Percentiles rank a stretch among this genome's conserved stretches.
These are phyloP conservation scores for Cordyceps pruinosa DNA, from an alignment of 2,329 filamentous ascomycete genomes.

Conservation along the genomic window DNA sequence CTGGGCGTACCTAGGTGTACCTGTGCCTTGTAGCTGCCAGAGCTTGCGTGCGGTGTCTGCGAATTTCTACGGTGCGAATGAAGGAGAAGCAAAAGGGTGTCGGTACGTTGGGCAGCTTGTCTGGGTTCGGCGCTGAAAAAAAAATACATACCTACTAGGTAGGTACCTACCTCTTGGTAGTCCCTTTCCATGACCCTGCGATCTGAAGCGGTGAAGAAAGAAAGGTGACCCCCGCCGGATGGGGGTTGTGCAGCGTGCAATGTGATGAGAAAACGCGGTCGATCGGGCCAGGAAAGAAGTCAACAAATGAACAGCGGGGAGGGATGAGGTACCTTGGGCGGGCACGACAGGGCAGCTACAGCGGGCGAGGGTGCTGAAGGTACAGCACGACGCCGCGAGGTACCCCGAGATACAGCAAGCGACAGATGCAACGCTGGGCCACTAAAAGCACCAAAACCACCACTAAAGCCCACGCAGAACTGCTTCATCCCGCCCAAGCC, in stretches of 20 bases:
- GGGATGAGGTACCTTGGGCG: not conserved
- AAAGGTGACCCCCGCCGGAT: too few relatives aligned
- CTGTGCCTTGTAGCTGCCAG: too few relatives aligned
- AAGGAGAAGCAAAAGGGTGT: too few relatives aligned
- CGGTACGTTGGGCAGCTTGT: too few relatives aligned
- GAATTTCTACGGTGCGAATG: too few relatives aligned
- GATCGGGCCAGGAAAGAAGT: not conserved
- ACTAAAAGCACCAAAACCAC: not conserved
- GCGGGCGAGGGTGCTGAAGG: not conserved
- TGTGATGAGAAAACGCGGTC: slow-evolving; percentile 6
- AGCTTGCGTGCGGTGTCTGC: too few relatives aligned
- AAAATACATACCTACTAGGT: too few relatives aligned
- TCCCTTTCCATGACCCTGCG: not conserved
- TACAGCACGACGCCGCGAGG: not conserved
- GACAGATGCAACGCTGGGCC: not conserved
- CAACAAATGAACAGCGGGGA: slow-evolving; percentile 2
- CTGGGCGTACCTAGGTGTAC: too few relatives aligned
- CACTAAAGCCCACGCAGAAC: not conserved
- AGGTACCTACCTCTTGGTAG: not conserved
- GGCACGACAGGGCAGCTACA: not conserved
- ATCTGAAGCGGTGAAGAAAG: slow-evolving; percentile 6
- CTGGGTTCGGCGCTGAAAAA: too few relatives aligned
- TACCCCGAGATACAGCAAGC: not conserved
- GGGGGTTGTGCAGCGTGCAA: not conserved
- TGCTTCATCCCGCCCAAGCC: slow-evolving; percentile 4